Base-by-base conservation (phyloP, 2,329 filamentous ascomycete genomes). In the Hirsutella minnesotensis region DNA sequence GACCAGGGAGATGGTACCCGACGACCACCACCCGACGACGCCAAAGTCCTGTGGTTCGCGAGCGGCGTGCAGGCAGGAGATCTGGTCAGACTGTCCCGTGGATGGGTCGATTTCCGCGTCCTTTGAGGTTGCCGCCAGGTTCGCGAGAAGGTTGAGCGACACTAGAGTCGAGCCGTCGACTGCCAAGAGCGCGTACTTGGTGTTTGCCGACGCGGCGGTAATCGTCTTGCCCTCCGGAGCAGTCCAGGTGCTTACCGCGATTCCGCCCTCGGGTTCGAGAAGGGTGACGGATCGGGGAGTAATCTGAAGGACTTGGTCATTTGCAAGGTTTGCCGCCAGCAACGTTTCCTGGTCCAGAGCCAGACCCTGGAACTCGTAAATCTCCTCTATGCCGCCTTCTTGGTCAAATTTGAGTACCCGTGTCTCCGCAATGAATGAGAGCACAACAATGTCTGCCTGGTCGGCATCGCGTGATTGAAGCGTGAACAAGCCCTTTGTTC, bases 1-100 rank as follows among this genome's bases (percentile, higher is more conserved):
- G 37, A 95, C 68, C 29, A 96, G 69, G 0, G 84, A 83, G 21
- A 96, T 74, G 10, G 77, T 77, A 5, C 86, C 85, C n/a, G 81
- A 81, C 48, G 84, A 79, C 79, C 90, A 96, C 62, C 94, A 92
- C 2, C 88, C 89, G 15, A 92, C 73, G 22, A 95, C 81, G 44
- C 84, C 90, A 27, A 87, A 66, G 39, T 76, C 69, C 4, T 72
- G 66, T 13, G 81, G 66, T 30, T 75, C 68, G 3, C 75, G 68
- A 0, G 88, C 79, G 2, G 92, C 73, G 38, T 90, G 80, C 9
- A 96, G 70, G 53, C 89, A 94, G 3, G 92, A 86, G 29, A 96
- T 77, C 58, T 96, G 87, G 49, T 87, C 83, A 13, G 48, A 44
- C 24, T 56, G 50, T 1, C 49, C 50, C 5, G 55, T 53, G n/a